phyloP scores from a whole-genome alignment of 345 rosid species.

The Ceriops decandra region DNA sequence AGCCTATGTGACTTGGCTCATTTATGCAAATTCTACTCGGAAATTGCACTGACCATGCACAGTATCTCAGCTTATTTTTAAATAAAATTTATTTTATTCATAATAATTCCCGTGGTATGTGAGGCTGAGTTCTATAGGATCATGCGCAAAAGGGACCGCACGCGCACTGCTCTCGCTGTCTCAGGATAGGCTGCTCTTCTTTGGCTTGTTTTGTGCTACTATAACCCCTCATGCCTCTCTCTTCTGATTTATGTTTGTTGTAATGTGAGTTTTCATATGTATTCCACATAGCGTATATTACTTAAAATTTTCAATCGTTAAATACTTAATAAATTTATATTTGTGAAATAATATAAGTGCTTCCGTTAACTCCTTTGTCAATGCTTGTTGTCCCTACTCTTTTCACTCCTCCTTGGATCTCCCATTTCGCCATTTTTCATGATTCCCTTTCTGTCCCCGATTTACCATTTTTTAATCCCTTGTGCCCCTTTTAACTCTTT shows the following conservation, averaged over 20 bases:
- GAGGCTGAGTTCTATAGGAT: constrained; percentile 24
- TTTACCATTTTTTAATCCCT: constrained; percentile 1
- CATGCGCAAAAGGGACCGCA: constrained; percentile 49
- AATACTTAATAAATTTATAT: neutral
- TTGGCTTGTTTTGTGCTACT: neutral
- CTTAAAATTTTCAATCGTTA: no score
- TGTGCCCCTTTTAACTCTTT: no score
- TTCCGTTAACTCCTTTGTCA: constrained; percentile 11
- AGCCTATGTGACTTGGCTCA: constrained; percentile 3
- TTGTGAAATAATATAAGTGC: neutral
- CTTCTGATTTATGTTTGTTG: constrained; percentile 3
- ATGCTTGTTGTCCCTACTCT: constrained; percentile 32
- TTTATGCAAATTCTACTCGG: neutral
- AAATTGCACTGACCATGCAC: constrained; percentile 1
- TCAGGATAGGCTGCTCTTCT: neutral
- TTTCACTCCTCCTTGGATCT: constrained; percentile 31
- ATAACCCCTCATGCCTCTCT: constrained; percentile 13
- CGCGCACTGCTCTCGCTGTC: constrained; percentile 35
- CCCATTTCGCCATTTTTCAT: constrained; percentile 22
- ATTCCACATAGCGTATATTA: neutral
- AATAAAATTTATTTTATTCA: neutral
- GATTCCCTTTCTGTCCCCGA: constrained; percentile 26
- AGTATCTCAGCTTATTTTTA: neutral
- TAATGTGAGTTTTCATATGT: constrained; percentile 1
- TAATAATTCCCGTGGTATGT: neutral